Conservation (phyloP, 148 eudicot genomes). For the Rhododendron ovatum region DNA sequence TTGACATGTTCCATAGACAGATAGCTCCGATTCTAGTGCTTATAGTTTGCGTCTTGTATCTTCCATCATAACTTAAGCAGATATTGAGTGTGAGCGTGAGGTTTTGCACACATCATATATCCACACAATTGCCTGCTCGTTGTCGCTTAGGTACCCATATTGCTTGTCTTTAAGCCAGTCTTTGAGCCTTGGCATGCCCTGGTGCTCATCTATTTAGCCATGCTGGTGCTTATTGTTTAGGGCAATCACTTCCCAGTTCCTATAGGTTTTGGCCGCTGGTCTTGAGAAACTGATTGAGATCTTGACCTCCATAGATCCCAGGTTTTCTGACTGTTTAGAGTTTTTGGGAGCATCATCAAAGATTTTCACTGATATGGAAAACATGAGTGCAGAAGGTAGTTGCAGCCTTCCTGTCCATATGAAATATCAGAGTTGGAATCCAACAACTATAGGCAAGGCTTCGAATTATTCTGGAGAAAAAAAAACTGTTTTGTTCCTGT, state of each 20-base stretch:
- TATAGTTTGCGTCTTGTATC: neutral
- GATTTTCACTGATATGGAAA: neutral
- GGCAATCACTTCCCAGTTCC: neutral
- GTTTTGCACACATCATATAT: neutral
- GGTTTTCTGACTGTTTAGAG: neutral
- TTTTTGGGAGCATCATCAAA: neutral
- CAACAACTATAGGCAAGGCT: neutral
- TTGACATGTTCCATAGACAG: neutral
- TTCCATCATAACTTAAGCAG: neutral
- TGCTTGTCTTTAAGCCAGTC: neutral
- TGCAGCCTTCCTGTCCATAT: neutral
- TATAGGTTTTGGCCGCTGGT: neutral
- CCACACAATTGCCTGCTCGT: neutral
- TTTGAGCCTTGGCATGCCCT: neutral
- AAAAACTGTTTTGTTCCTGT: neutral
- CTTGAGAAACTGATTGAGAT: neutral
- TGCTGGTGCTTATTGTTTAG: neutral
- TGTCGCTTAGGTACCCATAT: neutral
- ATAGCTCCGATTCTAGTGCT: neutral
- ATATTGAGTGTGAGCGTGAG: neutral
- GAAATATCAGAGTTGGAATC: neutral
- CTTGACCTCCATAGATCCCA: neutral
- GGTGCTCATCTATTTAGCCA: neutral
- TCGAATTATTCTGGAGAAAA: neutral
- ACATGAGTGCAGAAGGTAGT: neutral